These are phyloP conservation scores for Globisporangium paroecandrum DNA, from an alignment of 352 stramenopile genomes.

Conservation along the genomic window DNA sequence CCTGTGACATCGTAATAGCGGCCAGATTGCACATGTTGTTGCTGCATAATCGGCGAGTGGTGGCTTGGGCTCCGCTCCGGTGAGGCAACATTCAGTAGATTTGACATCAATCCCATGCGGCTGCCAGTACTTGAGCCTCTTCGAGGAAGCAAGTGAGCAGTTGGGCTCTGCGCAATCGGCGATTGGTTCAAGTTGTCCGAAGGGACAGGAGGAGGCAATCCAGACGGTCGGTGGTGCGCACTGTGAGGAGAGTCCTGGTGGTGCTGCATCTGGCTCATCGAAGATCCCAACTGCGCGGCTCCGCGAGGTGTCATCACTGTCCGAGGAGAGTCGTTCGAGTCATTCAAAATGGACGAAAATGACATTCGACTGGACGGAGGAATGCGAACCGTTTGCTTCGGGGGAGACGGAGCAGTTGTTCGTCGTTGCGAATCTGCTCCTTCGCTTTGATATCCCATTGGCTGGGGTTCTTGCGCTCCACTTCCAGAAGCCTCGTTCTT, in stretches of 20 bases:
- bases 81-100: constrained; percentile 68
- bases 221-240: constrained; percentile 19
- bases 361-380: constrained; percentile 76
- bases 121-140: constrained; percentile 29
- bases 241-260: constrained; percentile 19
- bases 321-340: constrained; percentile 55
- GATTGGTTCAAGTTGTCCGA: constrained; percentile 26
- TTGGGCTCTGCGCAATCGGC: constrained; percentile 40
- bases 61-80: constrained; percentile 39
- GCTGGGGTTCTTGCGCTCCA: not conserved
- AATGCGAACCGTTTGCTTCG: constrained; percentile 24
- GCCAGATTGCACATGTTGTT: constrained; percentile 34
- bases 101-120: constrained; percentile 77
- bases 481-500: constrained; percentile 6
- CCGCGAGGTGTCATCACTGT: constrained; percentile 15
- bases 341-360: constrained; percentile 87
- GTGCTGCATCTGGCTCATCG: constrained; percentile 19
- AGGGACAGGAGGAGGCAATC: constrained; percentile 23
- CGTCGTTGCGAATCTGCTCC: not conserved
- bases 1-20: constrained; percentile 33
- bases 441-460: constrained; percentile 1
- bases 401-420: constrained; percentile 10
- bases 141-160: constrained; percentile 53
- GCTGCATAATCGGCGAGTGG: constrained; percentile 44
- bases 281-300: constrained; percentile 6